Conservation (phyloP, 345 rosid species). For the Gossypium ekmanianum region DNA sequence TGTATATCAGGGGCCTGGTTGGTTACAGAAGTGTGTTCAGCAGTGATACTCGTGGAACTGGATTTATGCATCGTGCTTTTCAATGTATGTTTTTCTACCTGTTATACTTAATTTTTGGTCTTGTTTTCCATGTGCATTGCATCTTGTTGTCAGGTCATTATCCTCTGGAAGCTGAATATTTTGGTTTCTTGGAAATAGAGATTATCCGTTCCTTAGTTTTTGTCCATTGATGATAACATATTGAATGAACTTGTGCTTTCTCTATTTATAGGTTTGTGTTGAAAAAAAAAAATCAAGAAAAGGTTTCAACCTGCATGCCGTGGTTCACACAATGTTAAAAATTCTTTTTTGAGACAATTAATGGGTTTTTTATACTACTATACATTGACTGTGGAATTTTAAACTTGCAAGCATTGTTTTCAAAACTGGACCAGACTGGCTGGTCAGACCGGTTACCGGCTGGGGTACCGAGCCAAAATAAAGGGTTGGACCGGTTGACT, state of each 20-base stretch:
- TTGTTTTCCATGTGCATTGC: conserved; percentile 2
- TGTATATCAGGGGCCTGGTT: conserved; percentile 73
- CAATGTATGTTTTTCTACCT: conserved; percentile 49
- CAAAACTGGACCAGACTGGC: too few species aligned
- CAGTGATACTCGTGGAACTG: conserved; percentile 96
- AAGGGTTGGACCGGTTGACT: too few species aligned
- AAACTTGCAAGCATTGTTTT: background rate
- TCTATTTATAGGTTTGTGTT: background rate
- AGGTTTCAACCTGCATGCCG: conserved; percentile 3
- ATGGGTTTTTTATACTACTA: background rate
- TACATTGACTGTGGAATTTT: background rate
- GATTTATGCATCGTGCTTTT: conserved; percentile 99
- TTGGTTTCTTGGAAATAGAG: background rate
- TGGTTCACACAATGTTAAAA: background rate
- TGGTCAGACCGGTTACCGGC: too few species aligned
- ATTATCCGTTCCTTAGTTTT: background rate
- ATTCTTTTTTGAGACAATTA: background rate
- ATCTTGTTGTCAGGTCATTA: background rate
- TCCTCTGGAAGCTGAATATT: background rate
- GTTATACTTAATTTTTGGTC: background rate
- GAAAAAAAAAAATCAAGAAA: background rate
- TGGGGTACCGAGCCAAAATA: too few species aligned
- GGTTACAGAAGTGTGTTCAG: conserved; percentile 99
- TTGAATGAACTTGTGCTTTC: background rate
- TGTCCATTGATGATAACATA: background rate